Conservation (phyloP, 805 yeast species). For the Kluyveromyces nonfermentans region DNA sequence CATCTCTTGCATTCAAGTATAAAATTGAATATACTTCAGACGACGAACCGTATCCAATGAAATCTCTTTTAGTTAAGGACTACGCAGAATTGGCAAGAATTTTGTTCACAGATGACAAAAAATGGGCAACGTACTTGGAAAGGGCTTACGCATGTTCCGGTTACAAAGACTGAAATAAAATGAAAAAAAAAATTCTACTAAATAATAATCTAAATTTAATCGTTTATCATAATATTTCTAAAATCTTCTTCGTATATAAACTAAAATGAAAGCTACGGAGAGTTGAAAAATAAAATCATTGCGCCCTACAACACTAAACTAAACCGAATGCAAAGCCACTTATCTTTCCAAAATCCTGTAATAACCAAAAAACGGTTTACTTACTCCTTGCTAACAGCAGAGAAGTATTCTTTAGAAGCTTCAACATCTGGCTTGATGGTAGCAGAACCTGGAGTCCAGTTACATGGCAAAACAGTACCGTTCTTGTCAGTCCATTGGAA, state of each 20-base stretch:
- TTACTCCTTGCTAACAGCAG: conserved; percentile 41
- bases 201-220: too few relatives aligned
- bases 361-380: too few relatives aligned
- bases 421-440: conserved; percentile 80
- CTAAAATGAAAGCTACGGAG: neutral
- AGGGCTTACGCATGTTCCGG: conserved; percentile 58
- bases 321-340: neutral
- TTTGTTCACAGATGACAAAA: conserved; percentile 39
- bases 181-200: conserved; percentile 1
- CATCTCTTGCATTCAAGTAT: conserved; percentile 40
- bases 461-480: conserved; percentile 99
- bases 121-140: conserved; percentile 50
- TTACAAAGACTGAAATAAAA: conserved; percentile 38
- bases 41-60: conserved; percentile 46
- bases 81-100: conserved; percentile 52
- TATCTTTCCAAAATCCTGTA: neutral
- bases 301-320: neutral
- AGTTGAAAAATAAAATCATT: neutral
- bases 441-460: conserved; percentile 95
- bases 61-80: conserved; percentile 47
- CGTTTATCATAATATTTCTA: neutral
- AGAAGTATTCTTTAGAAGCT: conserved; percentile 73
- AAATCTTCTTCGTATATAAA: neutral
- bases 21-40: conserved; percentile 64
- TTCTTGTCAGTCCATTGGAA: conserved; percentile 98